Percentiles rank a stretch among this genome's conserved stretches.
Evolutionary conservation across 129 eudicot genomes (phyloP).

Genomic region (Escallonia herrerae): DNA sequence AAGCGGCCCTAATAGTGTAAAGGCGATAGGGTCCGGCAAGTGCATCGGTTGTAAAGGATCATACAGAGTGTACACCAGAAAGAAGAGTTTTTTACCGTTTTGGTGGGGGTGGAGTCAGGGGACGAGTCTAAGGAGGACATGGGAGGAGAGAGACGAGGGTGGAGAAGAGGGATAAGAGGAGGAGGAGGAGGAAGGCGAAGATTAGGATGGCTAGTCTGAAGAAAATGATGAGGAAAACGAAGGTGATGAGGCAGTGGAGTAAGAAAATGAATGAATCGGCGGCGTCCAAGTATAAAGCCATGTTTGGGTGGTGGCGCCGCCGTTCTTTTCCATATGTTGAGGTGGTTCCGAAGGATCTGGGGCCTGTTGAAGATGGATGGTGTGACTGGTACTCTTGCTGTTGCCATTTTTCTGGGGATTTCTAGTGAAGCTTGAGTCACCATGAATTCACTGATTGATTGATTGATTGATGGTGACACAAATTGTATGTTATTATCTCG

Average conservation of each 20-base stretch:
- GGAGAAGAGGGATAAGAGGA: constrained; percentile 30
- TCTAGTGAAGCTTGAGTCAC: background rate
- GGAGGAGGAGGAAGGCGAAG: constrained; percentile 21
- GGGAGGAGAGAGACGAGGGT: constrained; percentile 13
- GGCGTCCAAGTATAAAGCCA: background rate
- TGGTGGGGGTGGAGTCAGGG: constrained; percentile 24
- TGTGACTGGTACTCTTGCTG: background rate
- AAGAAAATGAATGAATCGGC: constrained; percentile 10
- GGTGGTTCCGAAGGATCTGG: constrained; percentile 8
- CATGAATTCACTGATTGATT: background rate
- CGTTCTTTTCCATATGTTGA: background rate
- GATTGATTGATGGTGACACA: background rate
- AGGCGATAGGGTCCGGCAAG: too few relatives aligned
- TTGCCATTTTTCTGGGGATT: background rate
- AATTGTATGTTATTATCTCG: too few relatives aligned
- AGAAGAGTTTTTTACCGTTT: constrained; percentile 37
- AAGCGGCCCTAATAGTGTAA: background rate
- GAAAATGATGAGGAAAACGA: constrained; percentile 24
- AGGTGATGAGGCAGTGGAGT: constrained; percentile 6
- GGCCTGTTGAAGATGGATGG: background rate
- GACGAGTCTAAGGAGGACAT: constrained; percentile 48
- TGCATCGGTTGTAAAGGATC: background rate
- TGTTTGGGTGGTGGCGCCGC: background rate
- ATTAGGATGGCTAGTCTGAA: constrained; percentile 22
- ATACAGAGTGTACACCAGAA: too few relatives aligned